Evolutionary conservation across 73 alveolate species (phyloP), one percentile per base, ranked within the genome.

Genomic region (Uronychia setigera): DNA sequence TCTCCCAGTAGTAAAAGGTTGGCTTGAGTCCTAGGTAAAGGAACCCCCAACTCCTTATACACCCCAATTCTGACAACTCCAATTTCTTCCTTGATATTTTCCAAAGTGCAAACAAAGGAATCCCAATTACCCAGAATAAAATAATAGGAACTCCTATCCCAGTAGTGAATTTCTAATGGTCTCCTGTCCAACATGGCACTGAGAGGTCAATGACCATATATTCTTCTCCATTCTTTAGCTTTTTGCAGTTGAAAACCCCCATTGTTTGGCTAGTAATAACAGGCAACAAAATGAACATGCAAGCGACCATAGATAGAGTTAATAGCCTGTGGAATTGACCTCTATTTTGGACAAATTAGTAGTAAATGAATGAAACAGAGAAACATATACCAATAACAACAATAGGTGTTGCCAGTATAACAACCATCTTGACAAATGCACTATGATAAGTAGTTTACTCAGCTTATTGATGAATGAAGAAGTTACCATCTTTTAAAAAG

Each of bases 1-100:
- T 81, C 79, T 88, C 94, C 94, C 94, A 88, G 58, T 88, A 88
- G 77, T 59, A 88, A 0, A 87, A 58, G 27, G 35, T 25, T 29
- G 33, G 80, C 0, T 33, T 82, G 14, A 88, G 84, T 5, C 94
- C 94, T 26, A 57, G 83, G 67, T 86, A 80, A 0, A 86, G 30
- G 33, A 86, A 79, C n/a, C n/a, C n/a, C n/a, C n/a, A n/a, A n/a
- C n/a, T n/a, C n/a, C 27, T 0, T 59, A 35, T 26, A 9, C n/a
- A n/a, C n/a, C n/a, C n/a, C n/a, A n/a, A n/a, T n/a, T n/a, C n/a
- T n/a, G n/a, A n/a, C n/a, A n/a, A n/a, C n/a, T n/a, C n/a, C n/a
- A n/a, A n/a, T n/a, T n/a, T n/a, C n/a, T n/a, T n/a, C n/a, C n/a
- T n/a, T n/a, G n/a, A n/a, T n/a, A n/a, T n/a, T n/a, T n/a, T n/a